Conservation (phyloP, 1,284 basidiomycete species). For the Leccinum ponderosum region DNA sequence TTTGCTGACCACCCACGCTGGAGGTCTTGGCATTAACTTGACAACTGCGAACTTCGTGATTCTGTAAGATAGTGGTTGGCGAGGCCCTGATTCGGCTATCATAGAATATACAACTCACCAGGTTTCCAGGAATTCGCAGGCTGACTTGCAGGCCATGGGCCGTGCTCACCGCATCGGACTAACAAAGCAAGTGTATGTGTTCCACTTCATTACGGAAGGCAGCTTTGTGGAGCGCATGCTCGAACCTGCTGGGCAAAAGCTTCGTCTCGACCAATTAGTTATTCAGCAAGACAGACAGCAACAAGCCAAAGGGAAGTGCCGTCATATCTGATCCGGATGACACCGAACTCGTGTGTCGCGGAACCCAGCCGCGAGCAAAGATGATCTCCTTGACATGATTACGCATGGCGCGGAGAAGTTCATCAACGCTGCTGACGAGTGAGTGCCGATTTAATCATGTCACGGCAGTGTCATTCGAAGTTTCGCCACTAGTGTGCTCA, state of each 20-base stretch:
- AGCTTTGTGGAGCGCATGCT: slow-evolving; percentile 98
- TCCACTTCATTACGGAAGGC: slow-evolving; percentile 95
- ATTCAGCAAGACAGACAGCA: slow-evolving; percentile 93
- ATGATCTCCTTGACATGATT: slow-evolving; percentile 98
- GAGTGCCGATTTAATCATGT: slow-evolving; percentile 24
- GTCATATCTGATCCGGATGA: neutral
- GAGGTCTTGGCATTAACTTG: slow-evolving; percentile 96
- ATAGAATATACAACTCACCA: neutral
- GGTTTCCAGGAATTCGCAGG: slow-evolving; percentile 86
- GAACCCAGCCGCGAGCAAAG: slow-evolving; percentile 82
- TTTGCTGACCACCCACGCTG: slow-evolving; percentile 96
- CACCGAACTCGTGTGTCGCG: neutral
- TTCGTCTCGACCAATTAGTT: slow-evolving; percentile 94
- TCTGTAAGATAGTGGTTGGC: slow-evolving; percentile 98
- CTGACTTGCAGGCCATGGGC: slow-evolving; percentile 99
- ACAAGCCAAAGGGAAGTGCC: slow-evolving; percentile 56
- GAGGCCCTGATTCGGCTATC: neutral
- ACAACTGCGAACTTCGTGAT: slow-evolving; percentile 96
- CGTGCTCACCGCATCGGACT: slow-evolving; percentile 98
- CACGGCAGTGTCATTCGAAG: neutral
- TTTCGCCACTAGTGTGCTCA: slow-evolving; percentile 55
- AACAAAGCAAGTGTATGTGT: slow-evolving; percentile 98
- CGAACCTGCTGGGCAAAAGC: slow-evolving; percentile 95
- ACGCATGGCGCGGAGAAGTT: slow-evolving; percentile 98
- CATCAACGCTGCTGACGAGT: slow-evolving; percentile 77